Percentiles rank a stretch among this genome's conserved stretches.
These are phyloP conservation scores for Kwoniella dendrophila DNA, from an alignment of 768 basidiomycete species.

Conservation along the genomic window DNA sequence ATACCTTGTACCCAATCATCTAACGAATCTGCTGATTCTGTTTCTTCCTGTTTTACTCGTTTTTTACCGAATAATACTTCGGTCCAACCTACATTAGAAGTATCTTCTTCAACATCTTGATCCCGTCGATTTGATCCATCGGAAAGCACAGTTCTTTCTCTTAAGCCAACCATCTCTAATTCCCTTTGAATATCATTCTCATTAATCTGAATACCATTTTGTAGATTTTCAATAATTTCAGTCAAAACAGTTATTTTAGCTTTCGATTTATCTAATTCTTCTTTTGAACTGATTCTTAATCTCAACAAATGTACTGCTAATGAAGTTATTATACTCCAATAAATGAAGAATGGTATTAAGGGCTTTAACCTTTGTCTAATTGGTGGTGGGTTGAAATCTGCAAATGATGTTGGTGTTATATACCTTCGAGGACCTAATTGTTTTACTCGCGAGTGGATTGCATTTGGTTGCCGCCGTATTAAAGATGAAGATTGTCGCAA, in stretches of 20 bases:
- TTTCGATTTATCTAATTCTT: conserved; percentile 29
- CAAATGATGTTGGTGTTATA: no score
- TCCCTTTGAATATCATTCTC: conserved; percentile 50
- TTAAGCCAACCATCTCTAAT: conserved; percentile 55
- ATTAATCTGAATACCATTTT: conserved; percentile 21
- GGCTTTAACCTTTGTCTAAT: conserved; percentile 48
- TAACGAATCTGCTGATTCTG: conserved; percentile 23
- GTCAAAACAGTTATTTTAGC: conserved; percentile 54
- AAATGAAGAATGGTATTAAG: conserved; percentile 52
- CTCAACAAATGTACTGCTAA: conserved; percentile 47
- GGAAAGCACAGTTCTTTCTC: conserved; percentile 45
- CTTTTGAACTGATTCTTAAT: conserved; percentile 34
- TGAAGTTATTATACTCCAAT: conserved; percentile 52
- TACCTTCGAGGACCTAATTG: no score
- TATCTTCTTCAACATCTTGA: conserved; percentile 37
- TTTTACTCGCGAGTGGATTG: no score
- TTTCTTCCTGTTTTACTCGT: conserved; percentile 31
- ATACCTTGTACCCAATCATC: conserved; percentile 28
- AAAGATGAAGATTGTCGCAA: neutral
- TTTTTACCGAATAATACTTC: conserved; percentile 56
- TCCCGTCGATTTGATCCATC: no score
- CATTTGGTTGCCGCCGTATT: neutral
- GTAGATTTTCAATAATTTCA: conserved; percentile 34
- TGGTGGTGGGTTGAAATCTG: conserved; percentile 47
- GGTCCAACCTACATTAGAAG: conserved; percentile 45